A percentile compares a stretch with the other conserved stretches of the same genome.
phyloP scores from a whole-genome alignment of 31 red algal genomes.

The Asparagopsis taxiformis region DNA sequence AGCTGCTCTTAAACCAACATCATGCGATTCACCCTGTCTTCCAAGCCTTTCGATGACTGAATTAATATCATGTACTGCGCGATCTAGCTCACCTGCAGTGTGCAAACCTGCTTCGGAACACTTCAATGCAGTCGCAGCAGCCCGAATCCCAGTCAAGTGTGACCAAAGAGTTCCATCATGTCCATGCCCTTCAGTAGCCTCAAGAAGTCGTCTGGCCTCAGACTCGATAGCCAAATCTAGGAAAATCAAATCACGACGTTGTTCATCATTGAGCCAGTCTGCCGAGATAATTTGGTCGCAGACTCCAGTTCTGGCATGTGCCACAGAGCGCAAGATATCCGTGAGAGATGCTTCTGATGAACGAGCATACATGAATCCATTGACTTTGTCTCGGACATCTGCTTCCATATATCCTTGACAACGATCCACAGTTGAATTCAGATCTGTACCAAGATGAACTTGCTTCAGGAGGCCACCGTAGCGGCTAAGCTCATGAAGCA shows the following conservation, averaged over 20 bases:
- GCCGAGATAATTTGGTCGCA: conserved; percentile 54
- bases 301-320: conserved; percentile 52
- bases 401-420: conserved; percentile 74
- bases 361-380: conserved; percentile 75
- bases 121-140: conserved; percentile 61
- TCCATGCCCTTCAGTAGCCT: conserved; percentile 51
- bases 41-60: conserved; percentile 68
- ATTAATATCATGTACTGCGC: conserved; percentile 67
- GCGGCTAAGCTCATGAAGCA: conserved; percentile 79
- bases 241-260: conserved; percentile 81
- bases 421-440: conserved; percentile 75
- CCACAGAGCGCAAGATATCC: conserved; percentile 52
- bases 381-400: conserved; percentile 50
- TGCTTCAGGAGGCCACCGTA: conserved; percentile 80
- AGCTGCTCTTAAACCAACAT: conserved; percentile 83
- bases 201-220: conserved; percentile 69
- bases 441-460: conserved; percentile 94
- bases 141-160: conserved; percentile 64
- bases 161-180: conserved; percentile 84
- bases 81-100: conserved; percentile 65
- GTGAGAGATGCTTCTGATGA: conserved; percentile 21
- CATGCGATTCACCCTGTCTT: conserved; percentile 85
- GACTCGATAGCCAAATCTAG: conserved; percentile 91
- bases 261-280: conserved; percentile 51
- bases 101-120: conserved; percentile 65